Base-by-base conservation (phyloP, 441 rosid species). In the Erodium texanum region DNA sequence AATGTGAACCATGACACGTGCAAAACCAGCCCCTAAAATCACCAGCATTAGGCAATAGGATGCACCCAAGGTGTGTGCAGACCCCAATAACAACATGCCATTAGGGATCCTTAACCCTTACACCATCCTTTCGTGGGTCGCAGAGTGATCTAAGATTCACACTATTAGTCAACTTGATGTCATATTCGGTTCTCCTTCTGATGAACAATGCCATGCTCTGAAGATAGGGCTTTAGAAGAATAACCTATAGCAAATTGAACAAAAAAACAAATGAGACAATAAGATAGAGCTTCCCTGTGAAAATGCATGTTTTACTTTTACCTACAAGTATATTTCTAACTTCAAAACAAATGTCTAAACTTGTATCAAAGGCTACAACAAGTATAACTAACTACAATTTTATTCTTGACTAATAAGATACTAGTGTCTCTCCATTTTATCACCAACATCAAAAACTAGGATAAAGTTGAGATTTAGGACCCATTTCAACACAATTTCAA, bases 11-110 rank as follows among this genome's bases (percentile, higher is more conserved):
- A 8, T 93, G 98, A 78, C 98, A 93, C 0, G 97, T 97, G 72
- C 97, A 93, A 73, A 93, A 93, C 99, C 99, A 93, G 15, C 97
- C 99, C 0, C 97, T 96, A 67, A 79, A 93, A 34, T 93, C 99
- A 73, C 99, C 99, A 70, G 99, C 97, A 80, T 93, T 93, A 0
- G 99, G 99, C 71, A 93, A 80, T 0, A 96, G 98, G 75, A 92
- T 92, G 82, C 98, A 92, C 2, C 98, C 98, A 79, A 92, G 63
- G 69, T 93, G 98, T 32, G 97, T 93, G 86, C 97, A 93, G 52
- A 93, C 99, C 22, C 97, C 99, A 12, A 93, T 68, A 18, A 93
- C 97, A 0, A 93, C 74, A 66, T 91, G 89, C 97, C 99, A 93
- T 73, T 91, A 96, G 0, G 99, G 97, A 70, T 93, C 72, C 90